Evolutionary conservation across 2,329 filamentous ascomycete genomes (phyloP).

Genomic region (Beauveria australis): DNA sequence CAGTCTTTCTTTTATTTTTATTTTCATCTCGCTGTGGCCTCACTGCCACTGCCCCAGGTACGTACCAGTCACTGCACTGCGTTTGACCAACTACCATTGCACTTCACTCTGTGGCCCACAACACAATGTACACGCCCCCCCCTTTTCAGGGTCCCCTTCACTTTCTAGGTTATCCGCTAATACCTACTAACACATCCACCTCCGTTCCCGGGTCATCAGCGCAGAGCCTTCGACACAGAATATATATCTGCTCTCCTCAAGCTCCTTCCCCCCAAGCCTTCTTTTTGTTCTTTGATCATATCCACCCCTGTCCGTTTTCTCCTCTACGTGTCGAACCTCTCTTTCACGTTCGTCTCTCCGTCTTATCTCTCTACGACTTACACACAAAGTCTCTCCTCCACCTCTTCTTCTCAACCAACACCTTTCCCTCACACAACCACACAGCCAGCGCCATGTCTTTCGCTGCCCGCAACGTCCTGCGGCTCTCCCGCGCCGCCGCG

Average conservation of each 20-base stretch:
- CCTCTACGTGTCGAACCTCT: background rate
- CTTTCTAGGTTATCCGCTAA: background rate
- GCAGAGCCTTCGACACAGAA: conserved; percentile 5
- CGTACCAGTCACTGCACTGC: no score
- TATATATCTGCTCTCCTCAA: conserved; percentile 9
- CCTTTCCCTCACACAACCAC: conserved; percentile 4
- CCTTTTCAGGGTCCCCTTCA: background rate
- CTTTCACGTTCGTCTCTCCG: background rate
- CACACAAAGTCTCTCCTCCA: background rate
- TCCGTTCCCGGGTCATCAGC: conserved; percentile 9
- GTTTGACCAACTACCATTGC: no score
- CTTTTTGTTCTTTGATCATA: conserved; percentile 1
- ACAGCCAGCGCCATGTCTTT: conserved; percentile 25
- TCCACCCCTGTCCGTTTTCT: background rate
- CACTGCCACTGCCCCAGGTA: background rate
- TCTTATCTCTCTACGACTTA: background rate
- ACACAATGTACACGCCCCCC: background rate
- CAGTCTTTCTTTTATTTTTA: background rate
- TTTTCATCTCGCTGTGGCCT: background rate
- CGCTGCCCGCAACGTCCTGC: conserved; percentile 26
- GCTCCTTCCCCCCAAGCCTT: background rate
- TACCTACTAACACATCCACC: background rate
- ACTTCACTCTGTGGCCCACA: background rate
- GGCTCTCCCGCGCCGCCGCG: conserved; percentile 23
- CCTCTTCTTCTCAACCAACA: background rate